Conservation (phyloP, 176 grass and related monocot species). For the Saccharum spontaneum region DNA sequence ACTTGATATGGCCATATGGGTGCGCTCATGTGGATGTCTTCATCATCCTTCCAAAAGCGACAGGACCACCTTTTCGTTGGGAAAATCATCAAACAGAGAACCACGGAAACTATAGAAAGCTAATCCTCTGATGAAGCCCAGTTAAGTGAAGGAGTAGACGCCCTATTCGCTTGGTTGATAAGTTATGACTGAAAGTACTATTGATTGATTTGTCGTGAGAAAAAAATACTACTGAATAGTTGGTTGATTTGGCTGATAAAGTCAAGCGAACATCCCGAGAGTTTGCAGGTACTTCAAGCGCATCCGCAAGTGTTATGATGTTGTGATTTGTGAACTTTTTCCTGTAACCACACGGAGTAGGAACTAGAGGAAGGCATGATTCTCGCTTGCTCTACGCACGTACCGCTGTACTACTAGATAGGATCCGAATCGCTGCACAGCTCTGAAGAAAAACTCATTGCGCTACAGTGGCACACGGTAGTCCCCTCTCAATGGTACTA, state of each 20-base stretch:
- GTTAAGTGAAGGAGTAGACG: not conserved
- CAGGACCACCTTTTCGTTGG: not conserved
- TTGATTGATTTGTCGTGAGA: no score
- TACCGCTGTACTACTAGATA: not conserved
- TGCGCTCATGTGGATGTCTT: not conserved
- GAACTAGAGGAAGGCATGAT: not conserved
- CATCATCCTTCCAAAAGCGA: not conserved
- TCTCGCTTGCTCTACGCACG: no score
- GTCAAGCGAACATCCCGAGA: no score
- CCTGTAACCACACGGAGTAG: no score
- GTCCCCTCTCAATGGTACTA: not conserved
- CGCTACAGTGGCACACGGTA: not conserved
- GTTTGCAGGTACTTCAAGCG: not conserved
- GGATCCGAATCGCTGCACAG: not conserved
- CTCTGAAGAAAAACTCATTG: not conserved
- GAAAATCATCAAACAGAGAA: not conserved
- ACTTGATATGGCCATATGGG: not conserved
- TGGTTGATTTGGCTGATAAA: no score
- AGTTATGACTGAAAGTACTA: no score
- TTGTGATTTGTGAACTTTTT: not conserved
- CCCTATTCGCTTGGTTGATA: no score
- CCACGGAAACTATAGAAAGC: not conserved
- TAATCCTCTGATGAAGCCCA: not conserved
- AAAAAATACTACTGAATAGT: no score
- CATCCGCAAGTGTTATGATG: no score